Evolutionary conservation across 2,329 filamentous ascomycete genomes (phyloP).

Genomic region (Aureobasidium melanogenum): DNA sequence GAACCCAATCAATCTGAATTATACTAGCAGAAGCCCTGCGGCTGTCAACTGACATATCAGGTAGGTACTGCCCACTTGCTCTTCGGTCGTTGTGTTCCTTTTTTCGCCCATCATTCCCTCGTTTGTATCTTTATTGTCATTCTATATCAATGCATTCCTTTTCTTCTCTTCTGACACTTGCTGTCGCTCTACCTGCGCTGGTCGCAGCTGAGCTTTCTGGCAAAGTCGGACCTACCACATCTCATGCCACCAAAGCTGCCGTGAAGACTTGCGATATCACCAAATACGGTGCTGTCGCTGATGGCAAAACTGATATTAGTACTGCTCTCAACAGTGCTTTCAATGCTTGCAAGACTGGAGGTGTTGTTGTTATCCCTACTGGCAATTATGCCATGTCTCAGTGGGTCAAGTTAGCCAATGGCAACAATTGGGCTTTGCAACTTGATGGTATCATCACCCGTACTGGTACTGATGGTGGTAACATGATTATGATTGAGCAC

Average conservation of each 20-base stretch:
- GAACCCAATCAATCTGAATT: not conserved
- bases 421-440: constrained; percentile 42
- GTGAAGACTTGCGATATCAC: constrained; percentile 45
- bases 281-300: constrained; percentile 43
- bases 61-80: not conserved
- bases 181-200: constrained; percentile 21
- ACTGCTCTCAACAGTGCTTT: constrained; percentile 41
- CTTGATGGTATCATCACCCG: constrained; percentile 47
- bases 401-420: constrained; percentile 41
- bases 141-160: not conserved
- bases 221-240: constrained; percentile 37
- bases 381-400: constrained; percentile 43
- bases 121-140: not conserved
- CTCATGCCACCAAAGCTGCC: constrained; percentile 34
- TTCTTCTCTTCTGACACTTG: constrained; percentile 15
- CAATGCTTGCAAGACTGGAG: constrained; percentile 42
- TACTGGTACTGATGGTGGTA: constrained; percentile 40
- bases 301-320: constrained; percentile 44
- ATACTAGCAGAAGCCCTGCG: not conserved
- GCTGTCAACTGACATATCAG: not conserved
- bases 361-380: constrained; percentile 41
- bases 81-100: not conserved
- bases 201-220: constrained; percentile 29
- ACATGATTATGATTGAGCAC: constrained; percentile 46
- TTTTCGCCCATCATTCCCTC: not conserved